Evolutionary conservation across 805 yeast species (phyloP).

Genomic region (Kodamaea hsintzibuensis): DNA sequence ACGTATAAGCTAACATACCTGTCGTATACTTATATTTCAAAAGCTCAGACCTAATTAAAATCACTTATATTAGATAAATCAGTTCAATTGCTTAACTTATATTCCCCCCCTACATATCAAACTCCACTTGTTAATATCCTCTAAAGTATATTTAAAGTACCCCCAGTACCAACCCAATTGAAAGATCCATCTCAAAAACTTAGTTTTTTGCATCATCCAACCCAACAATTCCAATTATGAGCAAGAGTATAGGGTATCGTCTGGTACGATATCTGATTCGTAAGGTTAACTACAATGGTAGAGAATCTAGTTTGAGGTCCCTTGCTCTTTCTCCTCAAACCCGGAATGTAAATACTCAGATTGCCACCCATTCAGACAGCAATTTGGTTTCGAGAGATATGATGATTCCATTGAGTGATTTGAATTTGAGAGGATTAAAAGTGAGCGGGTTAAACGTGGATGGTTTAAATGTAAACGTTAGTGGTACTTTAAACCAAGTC

Average conservation of each 20-base stretch:
- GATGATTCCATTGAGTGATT: background rate
- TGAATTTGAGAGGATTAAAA: background rate
- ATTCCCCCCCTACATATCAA: too few relatives aligned
- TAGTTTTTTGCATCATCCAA: background rate
- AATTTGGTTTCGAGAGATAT: too few relatives aligned
- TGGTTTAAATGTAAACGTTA: background rate
- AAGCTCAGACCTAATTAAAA: too few relatives aligned
- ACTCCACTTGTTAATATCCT: too few relatives aligned
- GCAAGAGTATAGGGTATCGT: slow-evolving; percentile 3
- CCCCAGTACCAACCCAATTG: background rate
- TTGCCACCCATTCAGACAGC: background rate
- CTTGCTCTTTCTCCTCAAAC: background rate
- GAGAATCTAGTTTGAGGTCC: background rate
- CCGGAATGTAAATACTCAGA: background rate
- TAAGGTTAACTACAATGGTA: background rate
- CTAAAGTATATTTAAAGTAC: too few relatives aligned
- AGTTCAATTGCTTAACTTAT: too few relatives aligned
- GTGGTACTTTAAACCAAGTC: background rate
- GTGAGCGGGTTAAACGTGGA: background rate
- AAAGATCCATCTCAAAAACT: background rate
- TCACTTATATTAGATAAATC: too few relatives aligned
- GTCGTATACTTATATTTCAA: too few relatives aligned
- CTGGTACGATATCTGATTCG: slow-evolving; percentile 8
- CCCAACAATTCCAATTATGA: background rate
- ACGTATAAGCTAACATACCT: too few relatives aligned